These are phyloP conservation scores for Dunaliella primolecta DNA, from an alignment of 139 green algal species.

Conservation along the genomic window DNA sequence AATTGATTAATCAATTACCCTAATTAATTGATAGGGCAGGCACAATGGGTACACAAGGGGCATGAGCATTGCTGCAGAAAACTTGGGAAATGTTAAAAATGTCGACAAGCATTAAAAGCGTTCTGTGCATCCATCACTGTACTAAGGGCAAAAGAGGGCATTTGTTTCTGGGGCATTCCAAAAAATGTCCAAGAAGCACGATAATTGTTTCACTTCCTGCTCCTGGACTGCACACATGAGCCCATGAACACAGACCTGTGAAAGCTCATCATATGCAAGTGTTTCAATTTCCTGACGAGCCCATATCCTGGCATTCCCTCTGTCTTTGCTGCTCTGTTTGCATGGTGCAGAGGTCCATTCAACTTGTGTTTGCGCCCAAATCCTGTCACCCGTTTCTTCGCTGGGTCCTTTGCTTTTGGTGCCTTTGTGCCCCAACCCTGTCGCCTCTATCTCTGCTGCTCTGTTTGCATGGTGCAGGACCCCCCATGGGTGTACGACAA, in stretches of 20 bases:
- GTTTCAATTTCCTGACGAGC: too few relatives aligned
- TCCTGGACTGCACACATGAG: too few relatives aligned
- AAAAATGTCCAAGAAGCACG: too few relatives aligned
- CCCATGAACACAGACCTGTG: too few relatives aligned
- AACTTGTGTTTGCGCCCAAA: not conserved
- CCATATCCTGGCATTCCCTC: too few relatives aligned
- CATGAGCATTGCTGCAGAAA: not conserved
- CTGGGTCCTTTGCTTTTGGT: not conserved
- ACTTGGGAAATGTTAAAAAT: not conserved
- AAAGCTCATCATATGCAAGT: too few relatives aligned
- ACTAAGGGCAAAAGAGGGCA: not conserved
- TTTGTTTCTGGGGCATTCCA: not conserved
- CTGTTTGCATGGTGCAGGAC: conserved; percentile 22
- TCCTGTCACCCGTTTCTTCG: not conserved
- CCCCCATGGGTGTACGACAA: conserved; percentile 44
- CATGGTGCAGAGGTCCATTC: too few relatives aligned
- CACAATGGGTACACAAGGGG: not conserved
- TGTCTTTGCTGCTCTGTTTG: not conserved
- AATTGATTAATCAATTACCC: not conserved
- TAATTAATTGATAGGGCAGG: not conserved
- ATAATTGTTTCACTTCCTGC: too few relatives aligned
- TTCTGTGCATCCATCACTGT: too few relatives aligned
- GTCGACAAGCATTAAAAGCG: too few relatives aligned
- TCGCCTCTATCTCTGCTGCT: not conserved
- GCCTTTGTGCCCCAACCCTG: not conserved